Evolutionary conservation across 2,329 filamentous ascomycete genomes (phyloP).

Genomic region (Blastomyces emzantsi): DNA sequence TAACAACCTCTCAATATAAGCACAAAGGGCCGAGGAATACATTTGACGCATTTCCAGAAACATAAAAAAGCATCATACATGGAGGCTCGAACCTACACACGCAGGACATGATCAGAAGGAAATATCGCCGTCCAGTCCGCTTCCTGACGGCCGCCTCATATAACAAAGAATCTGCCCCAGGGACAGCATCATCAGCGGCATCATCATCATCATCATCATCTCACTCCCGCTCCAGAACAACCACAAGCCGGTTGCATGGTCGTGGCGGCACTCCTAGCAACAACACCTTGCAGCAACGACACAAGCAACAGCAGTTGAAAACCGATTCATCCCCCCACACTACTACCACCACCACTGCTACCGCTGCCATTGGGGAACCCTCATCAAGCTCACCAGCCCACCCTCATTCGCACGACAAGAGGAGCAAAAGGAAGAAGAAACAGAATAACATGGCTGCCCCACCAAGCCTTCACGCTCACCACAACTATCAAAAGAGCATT

Average conservation of each 20-base stretch:
- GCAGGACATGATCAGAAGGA: conserved; percentile 17
- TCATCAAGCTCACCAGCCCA: conserved; percentile 7
- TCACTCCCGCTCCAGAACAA: neutral
- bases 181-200: conserved; percentile 9
- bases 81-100: conserved; percentile 13
- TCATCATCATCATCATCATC: neutral
- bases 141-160: conserved; percentile 26
- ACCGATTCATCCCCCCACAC: conserved; percentile 2
- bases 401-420: neutral
- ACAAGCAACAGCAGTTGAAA: conserved; percentile 4
- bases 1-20: neutral
- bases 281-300: neutral
- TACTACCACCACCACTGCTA: conserved; percentile 2
- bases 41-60: neutral
- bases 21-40: neutral
- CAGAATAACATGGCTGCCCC: conserved; percentile 20
- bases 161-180: conserved; percentile 13
- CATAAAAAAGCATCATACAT: conserved; percentile 9
- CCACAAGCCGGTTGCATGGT: neutral
- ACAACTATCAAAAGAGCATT: conserved; percentile 19
- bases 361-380: conserved; percentile 10
- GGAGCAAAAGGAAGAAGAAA: neutral
- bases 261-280: conserved; percentile 2
- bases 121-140: conserved; percentile 32
- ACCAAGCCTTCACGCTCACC: conserved; percentile 14